Base-by-base conservation (phyloP, 768 basidiomycete genomes). In the Hemileccinum impolitum region DNA sequence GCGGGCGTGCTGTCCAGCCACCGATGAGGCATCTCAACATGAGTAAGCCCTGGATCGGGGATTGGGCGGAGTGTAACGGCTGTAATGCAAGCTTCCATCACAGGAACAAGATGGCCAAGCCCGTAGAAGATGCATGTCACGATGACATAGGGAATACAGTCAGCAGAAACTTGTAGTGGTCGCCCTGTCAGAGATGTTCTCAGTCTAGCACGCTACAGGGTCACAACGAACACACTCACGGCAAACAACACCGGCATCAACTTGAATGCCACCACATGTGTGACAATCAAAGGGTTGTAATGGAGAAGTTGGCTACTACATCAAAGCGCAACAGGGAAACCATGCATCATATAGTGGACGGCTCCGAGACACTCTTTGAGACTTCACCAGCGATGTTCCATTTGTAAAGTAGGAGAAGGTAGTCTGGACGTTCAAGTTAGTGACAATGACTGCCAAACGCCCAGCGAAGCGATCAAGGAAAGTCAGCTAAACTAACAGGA, bases 1-100 rank as follows among this genome's bases (percentile, higher is more conserved):
- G 15, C 90, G 79, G 18, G 92, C 77, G 57, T 93, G 90, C 59
- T 94, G 92, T 1, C 92, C 90, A 1, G 86, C 80, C 68, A 56
- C 81, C 85, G 51, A 90, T 54, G 2, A 0, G 81, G 81, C 11
- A 90, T 68, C 54, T 85, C 80, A 42, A 93, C 68, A 35, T 82
- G 77, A 1, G 87, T 88, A 28, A 78, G 70, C 17, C 75, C 76
- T 15, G 88, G 75, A 50, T 82, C 81, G 1, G 85, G 79, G 14
- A 90, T 66, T 4, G 84, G 72, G 1, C 75, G 73, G 52, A 94
- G 66, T 18, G 68, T 75, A 7, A 90, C 90, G 1, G 67, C 76
- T 3, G 71, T 66, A 48, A 84, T 56, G 23, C 85, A 83, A 0
- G 87, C 86, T 63, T 89, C 91, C 63, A 79, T 32, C 17, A 78